Base-by-base conservation (phyloP, 148 eudicot genomes). In the Heliamphora exappendiculata region DNA sequence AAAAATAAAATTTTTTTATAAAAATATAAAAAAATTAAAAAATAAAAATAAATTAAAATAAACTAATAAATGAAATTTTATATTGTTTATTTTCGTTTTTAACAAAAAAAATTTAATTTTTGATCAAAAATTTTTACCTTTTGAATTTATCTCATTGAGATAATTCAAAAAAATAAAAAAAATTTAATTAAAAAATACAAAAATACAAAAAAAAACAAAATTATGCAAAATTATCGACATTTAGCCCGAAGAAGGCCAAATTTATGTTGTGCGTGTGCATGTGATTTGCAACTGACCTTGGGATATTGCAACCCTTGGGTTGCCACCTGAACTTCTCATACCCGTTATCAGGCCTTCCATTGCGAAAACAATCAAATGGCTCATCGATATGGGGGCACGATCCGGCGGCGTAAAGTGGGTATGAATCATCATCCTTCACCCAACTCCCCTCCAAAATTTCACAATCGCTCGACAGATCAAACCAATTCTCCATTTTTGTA, bases 301-400 rank as follows among this genome's bases (percentile, higher is more conserved):
- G 94, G 57, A 92, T 87, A 60, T 80, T 83, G 80, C 94, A 92
- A 17, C 74, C 78, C 71, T 82, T 80, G 22, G 94, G 97, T 76
- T 88, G 89, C 97, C 97, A 92, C 78, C 89, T 88, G 66, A 80
- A 89, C 62, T 67, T 86, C 81, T 87, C 89, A 76, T 86, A 90
- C 2, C 64, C 85, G 75, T 81, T 79, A 76, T 92, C 94, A 34
- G 86, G 88, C 79, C 94, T 88, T 10, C 84, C 83, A 80, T 88
- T 92, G 12, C 45, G 81, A 71, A 80, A 86, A 75, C 94, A 92
- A 76, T 88, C 67, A 53, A 92, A 92, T 3, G 87, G 85, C 57
- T 88, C 91, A 55, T 88, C 94, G 26, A 92, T 87, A 41, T 72
- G 82, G 50, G 94, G 91, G 73, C 97, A 92, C 6, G 92, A 90